phyloP scores from a whole-genome alignment of 352 stramenopile species.

The Globisporangium solare region DNA sequence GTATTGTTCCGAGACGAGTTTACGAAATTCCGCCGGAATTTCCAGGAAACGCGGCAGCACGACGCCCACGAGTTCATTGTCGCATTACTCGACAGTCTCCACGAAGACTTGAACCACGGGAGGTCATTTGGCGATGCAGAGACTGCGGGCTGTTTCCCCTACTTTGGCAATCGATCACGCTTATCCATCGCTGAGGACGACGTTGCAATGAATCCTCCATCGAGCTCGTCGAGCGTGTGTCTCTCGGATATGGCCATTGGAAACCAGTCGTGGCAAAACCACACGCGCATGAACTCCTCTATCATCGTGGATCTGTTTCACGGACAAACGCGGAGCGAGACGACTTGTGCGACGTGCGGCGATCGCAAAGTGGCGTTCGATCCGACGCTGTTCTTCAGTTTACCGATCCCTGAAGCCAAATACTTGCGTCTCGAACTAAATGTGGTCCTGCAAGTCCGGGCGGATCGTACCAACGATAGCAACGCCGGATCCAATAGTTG shows the following conservation, averaged over 20 bases:
- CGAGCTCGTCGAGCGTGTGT: neutral
- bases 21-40: constrained; percentile 48
- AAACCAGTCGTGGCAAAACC: constrained; percentile 89
- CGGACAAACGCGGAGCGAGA: constrained; percentile 93
- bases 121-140: constrained; percentile 2
- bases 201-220: neutral
- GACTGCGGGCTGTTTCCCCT: constrained; percentile 21
- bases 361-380: constrained; percentile 96
- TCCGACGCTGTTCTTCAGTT: constrained; percentile 92
- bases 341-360: constrained; percentile 91
- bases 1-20: constrained; percentile 68
- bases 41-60: constrained; percentile 89
- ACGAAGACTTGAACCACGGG: constrained; percentile 95
- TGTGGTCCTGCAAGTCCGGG: constrained; percentile 57
- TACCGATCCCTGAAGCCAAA: constrained; percentile 89
- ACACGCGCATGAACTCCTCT: constrained; percentile 91
- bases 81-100: constrained; percentile 96
- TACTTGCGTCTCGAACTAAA: constrained; percentile 66
- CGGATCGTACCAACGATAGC: neutral
- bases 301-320: constrained; percentile 96
- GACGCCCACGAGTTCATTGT: constrained; percentile 95
- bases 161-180: neutral
- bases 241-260: constrained; percentile 73
- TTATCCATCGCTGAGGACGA: neutral
- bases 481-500: neutral